Base-by-base conservation (phyloP, 2,329 filamentous ascomycete species). In the Venturia aucupariae region DNA sequence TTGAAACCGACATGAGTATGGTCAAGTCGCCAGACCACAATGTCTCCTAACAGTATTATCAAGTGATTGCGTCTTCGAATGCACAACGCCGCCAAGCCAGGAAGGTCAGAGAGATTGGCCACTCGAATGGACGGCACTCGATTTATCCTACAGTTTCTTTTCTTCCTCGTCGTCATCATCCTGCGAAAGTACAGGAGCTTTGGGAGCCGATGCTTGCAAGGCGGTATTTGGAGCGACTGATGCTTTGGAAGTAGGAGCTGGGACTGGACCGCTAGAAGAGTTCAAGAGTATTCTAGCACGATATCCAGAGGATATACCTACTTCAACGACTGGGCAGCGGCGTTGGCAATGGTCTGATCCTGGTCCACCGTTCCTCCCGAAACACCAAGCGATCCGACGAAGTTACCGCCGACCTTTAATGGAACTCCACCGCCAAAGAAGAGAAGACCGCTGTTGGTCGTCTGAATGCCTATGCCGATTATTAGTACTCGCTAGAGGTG, bases 201-300 rank as follows among this genome's bases (percentile, higher is more conserved):
- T 57, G 51, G 51, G 6, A 35, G 15, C 19, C 15, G 51, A 30
- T 6, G 27, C 27, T 22, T 32, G 30, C 27, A 19, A 4, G 15
- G 24, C 7, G 27, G 51, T 2, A 4, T 10, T 22, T n/a, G 51
- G 3, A 8, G 27, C 51, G n/a, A 35, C 30, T 35, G 27, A 2
- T n/a, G 51, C 30, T 35, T 35, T 57, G 27, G 27, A 32, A n/a
- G 51, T 30, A 8, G 51, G 30, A 57, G 30, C 51, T 57, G 46
- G 46, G 5, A 2, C 35, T 3, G 51, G 11, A 35, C 10, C 17
- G 17, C 51, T 35, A n/a, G 51, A 35, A 35, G 1, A 24, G 15
- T 38, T 57, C 8, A 87, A 24, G 84, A 88, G 70, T 78, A 88
- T 5, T 85, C 85, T 0, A 83, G 81, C 0, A n/a, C n/a, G 4